Evolutionary conservation across 768 basidiomycete species (phyloP).

Genomic region (Pleurotus salmoneostramineus): DNA sequence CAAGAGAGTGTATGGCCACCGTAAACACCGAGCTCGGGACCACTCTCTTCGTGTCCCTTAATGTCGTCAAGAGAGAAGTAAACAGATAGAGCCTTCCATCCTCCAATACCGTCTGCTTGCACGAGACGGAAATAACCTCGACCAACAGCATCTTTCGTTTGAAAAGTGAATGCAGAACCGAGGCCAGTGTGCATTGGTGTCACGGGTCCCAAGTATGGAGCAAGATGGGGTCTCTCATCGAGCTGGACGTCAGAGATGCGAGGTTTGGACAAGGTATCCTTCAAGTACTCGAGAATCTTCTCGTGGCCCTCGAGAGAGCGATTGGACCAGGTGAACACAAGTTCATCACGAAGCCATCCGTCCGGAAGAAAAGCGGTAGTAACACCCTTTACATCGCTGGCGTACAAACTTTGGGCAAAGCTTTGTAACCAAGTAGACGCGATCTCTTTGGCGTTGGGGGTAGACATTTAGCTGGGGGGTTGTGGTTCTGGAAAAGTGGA

Average conservation of each 20-base stretch:
- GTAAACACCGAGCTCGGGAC: constrained; percentile 25
- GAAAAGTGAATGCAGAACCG: background rate
- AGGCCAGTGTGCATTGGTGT: background rate
- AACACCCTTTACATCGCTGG: background rate
- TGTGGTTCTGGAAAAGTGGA: background rate
- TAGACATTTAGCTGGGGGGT: background rate
- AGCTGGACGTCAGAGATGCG: constrained; percentile 17
- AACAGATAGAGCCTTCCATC: constrained; percentile 33
- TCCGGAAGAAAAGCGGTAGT: background rate
- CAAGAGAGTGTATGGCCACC: constrained; percentile 31
- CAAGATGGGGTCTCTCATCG: constrained; percentile 16
- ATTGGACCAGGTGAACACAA: background rate
- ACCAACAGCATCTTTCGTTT: background rate
- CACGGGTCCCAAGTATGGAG: constrained; percentile 14
- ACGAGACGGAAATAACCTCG: background rate
- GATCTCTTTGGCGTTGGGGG: background rate
- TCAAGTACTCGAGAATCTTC: background rate
- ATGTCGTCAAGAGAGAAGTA: constrained; percentile 26
- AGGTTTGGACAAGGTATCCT: background rate
- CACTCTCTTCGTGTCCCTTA: constrained; percentile 29
- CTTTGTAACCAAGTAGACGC: background rate
- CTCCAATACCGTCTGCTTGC: constrained; percentile 9
- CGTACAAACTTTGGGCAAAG: background rate
- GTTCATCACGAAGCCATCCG: background rate
- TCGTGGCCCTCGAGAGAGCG: background rate